Evolutionary conservation across 2,329 filamentous ascomycete species (phyloP), one percentile per base, ranked within the genome.

Genomic region (Aspergillus bombycis): DNA sequence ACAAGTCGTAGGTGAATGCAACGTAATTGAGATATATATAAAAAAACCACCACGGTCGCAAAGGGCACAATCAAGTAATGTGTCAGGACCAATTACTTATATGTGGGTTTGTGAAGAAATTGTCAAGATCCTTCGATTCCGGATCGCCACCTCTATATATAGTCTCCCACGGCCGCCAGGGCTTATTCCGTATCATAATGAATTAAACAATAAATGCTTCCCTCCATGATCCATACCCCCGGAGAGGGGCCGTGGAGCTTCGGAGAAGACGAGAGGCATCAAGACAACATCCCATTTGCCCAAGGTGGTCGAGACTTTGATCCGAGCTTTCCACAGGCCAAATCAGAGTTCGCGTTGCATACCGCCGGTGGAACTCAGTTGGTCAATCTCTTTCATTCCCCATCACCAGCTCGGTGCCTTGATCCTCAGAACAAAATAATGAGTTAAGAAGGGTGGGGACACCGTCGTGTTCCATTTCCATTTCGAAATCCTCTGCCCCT

Each of bases 61-160:
- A 50, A 50, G 26, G 28, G 12, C 9, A 52, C 9, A 12, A 34
- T 34, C 6, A 50, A 30, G 14, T 28, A 26, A 23, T 28, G 12
- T 16, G 46, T 16, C 21, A 50, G 8, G 16, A 6, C n/a, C 21
- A 28, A 38, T 55, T 14, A 11, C 21, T 26, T 23, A 38, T 26
- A 26, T 12, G 12, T 30, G 21, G 52, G 32, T 21, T 38, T 38
- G 52, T 38, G 52, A 55, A 19, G 52, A 23, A 38, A 26, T 26
- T 38, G 52, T 55, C 34, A 16, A 38, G 52, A 26, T 55, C 32
- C 52, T 36, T 26, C 32, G 32, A 55, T 55, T 55, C 19, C 52
- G 52, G 32, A 38, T 55, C 52, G 52, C 52, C 52, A 55, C 52
- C 16, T 8, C 52, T 55, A 55, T 38, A 54, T 54, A 54, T 55